A percentile compares a stretch with the other conserved stretches of the same genome.
phyloP scores from a whole-genome alignment of 257 asterid genomes.

The Avicennia marina region DNA sequence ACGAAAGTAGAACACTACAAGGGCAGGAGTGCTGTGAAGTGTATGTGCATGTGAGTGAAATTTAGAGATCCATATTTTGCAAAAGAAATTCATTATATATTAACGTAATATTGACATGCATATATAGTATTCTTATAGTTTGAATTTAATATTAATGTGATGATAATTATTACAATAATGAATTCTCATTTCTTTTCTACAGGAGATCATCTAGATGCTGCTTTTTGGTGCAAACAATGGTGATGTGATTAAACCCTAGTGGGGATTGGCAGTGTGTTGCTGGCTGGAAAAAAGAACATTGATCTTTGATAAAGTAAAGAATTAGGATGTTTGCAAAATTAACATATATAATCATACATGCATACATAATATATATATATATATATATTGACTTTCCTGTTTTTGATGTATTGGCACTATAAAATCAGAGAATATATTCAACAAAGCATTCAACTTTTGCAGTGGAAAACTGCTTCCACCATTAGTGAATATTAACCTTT shows the following conservation, averaged over 20 bases:
- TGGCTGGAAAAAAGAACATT: slow-evolving; percentile 15
- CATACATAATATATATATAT: too few species aligned
- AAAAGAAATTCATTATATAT: too few species aligned
- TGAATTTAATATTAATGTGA: too few species aligned
- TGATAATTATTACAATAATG: background rate
- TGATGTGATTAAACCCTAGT: slow-evolving; percentile 15
- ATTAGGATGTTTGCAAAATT: too few species aligned
- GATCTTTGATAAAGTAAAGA: background rate
- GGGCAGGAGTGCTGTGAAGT: too few species aligned
- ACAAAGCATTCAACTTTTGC: slow-evolving; percentile 47
- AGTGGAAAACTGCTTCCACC: slow-evolving; percentile 54
- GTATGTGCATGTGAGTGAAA: too few species aligned
- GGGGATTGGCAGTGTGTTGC: slow-evolving; percentile 13
- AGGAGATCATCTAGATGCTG: slow-evolving; percentile 22
- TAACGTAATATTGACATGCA: too few species aligned
- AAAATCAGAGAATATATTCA: slow-evolving; percentile 47
- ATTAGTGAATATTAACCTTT: slow-evolving; percentile 35
- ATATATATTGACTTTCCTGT: slow-evolving; percentile 22
- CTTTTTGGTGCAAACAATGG: slow-evolving; percentile 35
- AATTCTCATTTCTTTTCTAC: background rate
- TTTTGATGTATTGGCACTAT: slow-evolving; percentile 48
- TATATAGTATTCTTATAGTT: too few species aligned
- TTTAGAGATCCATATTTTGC: too few species aligned
- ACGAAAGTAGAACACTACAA: too few species aligned
- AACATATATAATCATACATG: background rate